Evolutionary conservation across 345 rosid genomes (phyloP).

Genomic region (Laguncularia racemosa): DNA sequence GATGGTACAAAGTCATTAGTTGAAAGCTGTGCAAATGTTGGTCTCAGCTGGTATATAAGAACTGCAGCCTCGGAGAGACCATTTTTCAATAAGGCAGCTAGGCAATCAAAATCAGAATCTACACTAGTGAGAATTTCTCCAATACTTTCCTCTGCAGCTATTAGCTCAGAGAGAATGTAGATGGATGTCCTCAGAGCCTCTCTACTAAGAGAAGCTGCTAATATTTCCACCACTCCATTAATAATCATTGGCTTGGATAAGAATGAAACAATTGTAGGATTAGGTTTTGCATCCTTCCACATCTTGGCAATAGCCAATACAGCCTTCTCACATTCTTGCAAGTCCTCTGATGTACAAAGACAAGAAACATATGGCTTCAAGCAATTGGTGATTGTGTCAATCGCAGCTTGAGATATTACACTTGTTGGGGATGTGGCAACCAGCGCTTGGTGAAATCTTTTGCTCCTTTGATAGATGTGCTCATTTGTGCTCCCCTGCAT

Average conservation of each 20-base stretch:
- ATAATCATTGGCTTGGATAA: slow-evolving; percentile 38
- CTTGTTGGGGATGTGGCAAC: slow-evolving; percentile 49
- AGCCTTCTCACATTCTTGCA: slow-evolving; percentile 55
- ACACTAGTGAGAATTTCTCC: slow-evolving; percentile 46
- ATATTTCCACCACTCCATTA: slow-evolving; percentile 50
- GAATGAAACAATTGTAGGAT: slow-evolving; percentile 43
- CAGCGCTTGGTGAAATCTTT: slow-evolving; percentile 22
- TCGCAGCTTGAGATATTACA: slow-evolving; percentile 50
- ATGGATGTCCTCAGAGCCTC: slow-evolving; percentile 40
- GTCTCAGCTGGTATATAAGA: slow-evolving; percentile 47
- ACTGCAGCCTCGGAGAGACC: slow-evolving; percentile 56
- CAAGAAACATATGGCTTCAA: slow-evolving; percentile 42
- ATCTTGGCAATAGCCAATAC: slow-evolving; percentile 36
- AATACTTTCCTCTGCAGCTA: slow-evolving; percentile 31
- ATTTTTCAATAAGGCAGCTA: slow-evolving; percentile 49
- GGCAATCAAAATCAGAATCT: slow-evolving; percentile 54
- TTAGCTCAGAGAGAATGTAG: slow-evolving; percentile 45
- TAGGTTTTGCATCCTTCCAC: slow-evolving; percentile 54
- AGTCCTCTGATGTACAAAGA: slow-evolving; percentile 52
- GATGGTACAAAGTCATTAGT: slow-evolving; percentile 44
- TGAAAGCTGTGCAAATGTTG: slow-evolving; percentile 42
- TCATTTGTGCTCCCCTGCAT: slow-evolving; percentile 12
- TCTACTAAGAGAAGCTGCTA: slow-evolving; percentile 48
- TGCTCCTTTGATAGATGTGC: slow-evolving; percentile 20
- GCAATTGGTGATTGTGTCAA: slow-evolving; percentile 38